These are phyloP conservation scores for Aspergillus niger DNA, from an alignment of 2,329 filamentous ascomycete species.

Conservation along the genomic window DNA sequence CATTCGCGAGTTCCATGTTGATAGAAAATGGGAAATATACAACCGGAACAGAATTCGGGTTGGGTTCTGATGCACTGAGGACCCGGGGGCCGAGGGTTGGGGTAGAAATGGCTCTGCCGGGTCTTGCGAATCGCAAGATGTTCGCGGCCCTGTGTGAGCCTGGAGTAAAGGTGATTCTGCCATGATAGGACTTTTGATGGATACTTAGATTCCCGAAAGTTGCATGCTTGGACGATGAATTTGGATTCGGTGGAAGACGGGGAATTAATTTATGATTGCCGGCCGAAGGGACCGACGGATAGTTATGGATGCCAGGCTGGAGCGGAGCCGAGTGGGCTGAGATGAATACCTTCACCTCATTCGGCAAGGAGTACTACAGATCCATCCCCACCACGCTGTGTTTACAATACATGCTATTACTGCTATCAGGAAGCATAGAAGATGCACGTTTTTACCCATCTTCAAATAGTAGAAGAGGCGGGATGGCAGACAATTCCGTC, in stretches of 20 bases:
- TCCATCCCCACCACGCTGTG: too few relatives aligned
- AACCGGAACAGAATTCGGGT: conserved; percentile 35
- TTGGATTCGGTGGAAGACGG: too few relatives aligned
- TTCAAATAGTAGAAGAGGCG: too few relatives aligned
- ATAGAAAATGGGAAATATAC: conserved; percentile 63
- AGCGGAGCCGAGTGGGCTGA: neutral
- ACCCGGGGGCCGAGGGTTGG: neutral
- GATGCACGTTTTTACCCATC: too few relatives aligned
- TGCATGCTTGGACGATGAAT: too few relatives aligned
- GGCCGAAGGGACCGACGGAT: neutral
- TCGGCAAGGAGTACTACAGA: too few relatives aligned
- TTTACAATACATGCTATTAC: too few relatives aligned
- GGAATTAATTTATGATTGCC: too few relatives aligned
- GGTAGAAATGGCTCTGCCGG: neutral
- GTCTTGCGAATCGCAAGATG: neutral
- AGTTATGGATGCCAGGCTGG: neutral
- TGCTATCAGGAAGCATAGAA: too few relatives aligned
- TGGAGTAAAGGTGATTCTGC: neutral
- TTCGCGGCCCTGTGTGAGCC: neutral
- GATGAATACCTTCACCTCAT: neutral
- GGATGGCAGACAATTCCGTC: too few relatives aligned
- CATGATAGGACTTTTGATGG: neutral
- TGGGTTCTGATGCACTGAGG: neutral
- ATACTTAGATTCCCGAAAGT: too few relatives aligned
- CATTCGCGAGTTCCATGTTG: conserved; percentile 65